Percentiles rank a stretch among this genome's conserved stretches.
Evolutionary conservation across 768 basidiomycete species (phyloP).

Genomic region (Rhodotorula sphaerocarpa): DNA sequence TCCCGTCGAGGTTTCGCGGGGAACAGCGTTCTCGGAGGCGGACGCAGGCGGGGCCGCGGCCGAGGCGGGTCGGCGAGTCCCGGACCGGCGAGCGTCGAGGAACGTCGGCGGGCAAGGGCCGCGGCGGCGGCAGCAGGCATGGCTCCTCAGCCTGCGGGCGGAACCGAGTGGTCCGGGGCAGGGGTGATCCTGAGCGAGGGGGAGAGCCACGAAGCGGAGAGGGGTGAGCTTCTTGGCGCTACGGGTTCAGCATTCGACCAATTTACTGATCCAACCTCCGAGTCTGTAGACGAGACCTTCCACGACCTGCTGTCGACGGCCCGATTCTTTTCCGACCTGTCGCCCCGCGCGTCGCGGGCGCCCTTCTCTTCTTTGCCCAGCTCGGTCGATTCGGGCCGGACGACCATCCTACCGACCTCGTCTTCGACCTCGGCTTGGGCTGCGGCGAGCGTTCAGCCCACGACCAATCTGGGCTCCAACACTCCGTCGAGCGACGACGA

Average conservation of each 20-base stretch:
- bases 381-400: constrained; percentile 45
- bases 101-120: constrained; percentile 17
- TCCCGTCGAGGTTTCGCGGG: too few species aligned
- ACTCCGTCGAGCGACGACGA: constrained; percentile 51
- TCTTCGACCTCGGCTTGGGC: background rate
- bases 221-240: constrained; percentile 11
- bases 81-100: constrained; percentile 27
- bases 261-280: too few species aligned
- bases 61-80: constrained; percentile 7
- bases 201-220: background rate
- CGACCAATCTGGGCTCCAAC: too few species aligned
- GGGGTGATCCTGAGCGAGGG: background rate
- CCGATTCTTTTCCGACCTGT: constrained; percentile 65
- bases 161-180: background rate
- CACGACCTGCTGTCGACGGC: constrained; percentile 60
- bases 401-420: background rate
- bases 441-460: too few species aligned
- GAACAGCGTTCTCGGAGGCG: background rate
- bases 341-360: constrained; percentile 59
- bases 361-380: background rate
- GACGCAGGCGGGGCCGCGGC: background rate
- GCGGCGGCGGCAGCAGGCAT: background rate
- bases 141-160: background rate
- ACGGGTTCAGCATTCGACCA: too few species aligned
- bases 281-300: constrained; percentile 16